These are phyloP conservation scores for Pseudocercospora pini-densiflorae DNA, from an alignment of 2,329 filamentous ascomycete genomes.

Conservation along the genomic window DNA sequence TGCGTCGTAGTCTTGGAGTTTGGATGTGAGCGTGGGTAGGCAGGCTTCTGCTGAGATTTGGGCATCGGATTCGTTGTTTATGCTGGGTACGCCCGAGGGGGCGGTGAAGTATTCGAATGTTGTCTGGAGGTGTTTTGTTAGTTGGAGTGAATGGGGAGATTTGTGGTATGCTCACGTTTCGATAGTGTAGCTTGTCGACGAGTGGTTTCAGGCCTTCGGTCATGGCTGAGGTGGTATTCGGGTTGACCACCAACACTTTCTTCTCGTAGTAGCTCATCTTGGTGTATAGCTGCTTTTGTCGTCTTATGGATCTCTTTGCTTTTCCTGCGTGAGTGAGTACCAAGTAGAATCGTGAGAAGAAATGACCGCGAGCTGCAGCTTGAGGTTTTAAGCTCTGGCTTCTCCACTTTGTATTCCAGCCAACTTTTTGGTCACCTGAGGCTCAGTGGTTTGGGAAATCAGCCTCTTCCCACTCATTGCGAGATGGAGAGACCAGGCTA, in stretches of 20 bases:
- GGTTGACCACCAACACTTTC: conserved; percentile 74
- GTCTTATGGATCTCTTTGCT: background rate
- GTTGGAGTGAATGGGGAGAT: conserved; percentile 32
- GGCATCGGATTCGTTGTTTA: conserved; percentile 76
- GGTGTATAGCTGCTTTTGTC: background rate
- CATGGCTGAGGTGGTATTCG: conserved; percentile 76
- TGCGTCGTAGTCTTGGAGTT: conserved; percentile 64
- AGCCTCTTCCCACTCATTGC: background rate
- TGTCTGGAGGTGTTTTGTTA: conserved; percentile 39
- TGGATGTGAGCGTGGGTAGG: conserved; percentile 56
- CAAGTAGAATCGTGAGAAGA: background rate
- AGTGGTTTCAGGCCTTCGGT: conserved; percentile 66
- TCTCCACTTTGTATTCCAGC: background rate
- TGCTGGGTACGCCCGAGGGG: conserved; percentile 70
- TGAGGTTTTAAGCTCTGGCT: background rate
- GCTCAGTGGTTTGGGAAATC: background rate
- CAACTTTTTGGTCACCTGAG: background rate
- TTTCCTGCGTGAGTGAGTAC: background rate
- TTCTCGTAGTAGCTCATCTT: conserved; percentile 27
- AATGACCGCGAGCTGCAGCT: background rate
- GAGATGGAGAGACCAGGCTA: background rate
- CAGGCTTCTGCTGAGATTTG: conserved; percentile 66
- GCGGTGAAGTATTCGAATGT: conserved; percentile 68
- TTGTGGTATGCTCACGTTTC: conserved; percentile 41
- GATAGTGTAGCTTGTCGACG: conserved; percentile 50